Evolutionary conservation across 257 asterid species (phyloP), one percentile per base, ranked within the genome.

Genomic region (Capsicum baccatum): DNA sequence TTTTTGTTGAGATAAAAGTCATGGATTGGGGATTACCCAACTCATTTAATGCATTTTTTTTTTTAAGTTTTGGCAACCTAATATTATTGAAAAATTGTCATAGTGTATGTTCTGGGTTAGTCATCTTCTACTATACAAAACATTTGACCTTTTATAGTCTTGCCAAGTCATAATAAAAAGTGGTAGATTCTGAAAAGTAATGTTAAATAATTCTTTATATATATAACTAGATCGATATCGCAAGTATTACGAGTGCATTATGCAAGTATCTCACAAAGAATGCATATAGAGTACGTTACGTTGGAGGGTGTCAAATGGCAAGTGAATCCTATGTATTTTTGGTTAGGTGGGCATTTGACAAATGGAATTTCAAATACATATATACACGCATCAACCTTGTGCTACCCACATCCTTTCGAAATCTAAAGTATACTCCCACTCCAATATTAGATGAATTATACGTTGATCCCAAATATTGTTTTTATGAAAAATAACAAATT

Each of bases 161-260:
- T 7, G 8, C 76, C 11, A 68, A 68, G 33, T 39, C 55, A 0
- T 71, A 71, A 44, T 71, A 71, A 70, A 16, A 17, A 42, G 56
- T 70, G 79, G 39, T 13, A 67, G 47, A 39, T 39, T 68, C 21
- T 15, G 74, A 26, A 63, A 69, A 69, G 6, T 66, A 39, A 14
- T 37, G 50, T 4, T 33, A 67, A 67, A 35, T 14, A 66, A 12
- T 42, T 5, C 13, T 69, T 39, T 42, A 35, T 16, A 16, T 15
- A 26, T 26, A 26, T 26, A 26, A 26, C 2, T 26, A 26, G 33
- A 26, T 26, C 33, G 54, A 69, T 69, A 11, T 64, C 6, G 67
- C 26, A 17, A n/a, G 35, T 64, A 64, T 66, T 56, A 70, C 57
- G 79, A 70, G 57, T 70, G 79, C 55, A 70, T 70, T 70, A 70